Percentiles rank a stretch among this genome's conserved stretches.
phyloP scores from a whole-genome alignment of 2,329 filamentous ascomycete species.

The Penicillium concentricum region DNA sequence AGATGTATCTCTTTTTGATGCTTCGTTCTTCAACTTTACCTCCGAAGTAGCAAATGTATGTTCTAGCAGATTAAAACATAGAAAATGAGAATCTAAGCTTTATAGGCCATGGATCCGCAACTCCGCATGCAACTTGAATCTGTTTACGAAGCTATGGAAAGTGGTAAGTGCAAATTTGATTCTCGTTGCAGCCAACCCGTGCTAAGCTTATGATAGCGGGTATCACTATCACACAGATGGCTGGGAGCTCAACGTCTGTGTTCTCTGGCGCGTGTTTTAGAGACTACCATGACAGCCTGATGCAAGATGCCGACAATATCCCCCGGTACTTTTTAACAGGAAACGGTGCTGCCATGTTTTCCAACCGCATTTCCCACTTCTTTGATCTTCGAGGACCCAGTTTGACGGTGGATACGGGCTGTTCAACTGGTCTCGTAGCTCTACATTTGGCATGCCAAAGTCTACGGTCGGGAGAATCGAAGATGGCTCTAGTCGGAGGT shows the following conservation, averaged over 20 bases:
- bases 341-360: background rate
- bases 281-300: background rate
- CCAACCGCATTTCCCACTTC: background rate
- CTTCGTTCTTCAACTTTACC: no score
- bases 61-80: no score
- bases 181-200: no score
- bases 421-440: background rate
- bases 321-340: background rate
- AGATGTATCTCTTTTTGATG: no score
- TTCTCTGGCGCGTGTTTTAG: background rate
- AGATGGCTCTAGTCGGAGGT: background rate
- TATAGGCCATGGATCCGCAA: no score
- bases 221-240: background rate
- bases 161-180: no score
- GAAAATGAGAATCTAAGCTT: no score
- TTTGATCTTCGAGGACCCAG: constrained; percentile 4
- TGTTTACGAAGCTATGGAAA: no score
- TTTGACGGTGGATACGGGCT: constrained; percentile 3
- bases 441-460: background rate
- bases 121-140: no score
- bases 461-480: background rate
- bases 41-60: no score
- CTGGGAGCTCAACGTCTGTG: background rate
- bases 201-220: no score
- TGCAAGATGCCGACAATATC: background rate